These are phyloP conservation scores for Anethum foeniculum DNA, from an alignment of 140 eudicot species.

Conservation along the genomic window DNA sequence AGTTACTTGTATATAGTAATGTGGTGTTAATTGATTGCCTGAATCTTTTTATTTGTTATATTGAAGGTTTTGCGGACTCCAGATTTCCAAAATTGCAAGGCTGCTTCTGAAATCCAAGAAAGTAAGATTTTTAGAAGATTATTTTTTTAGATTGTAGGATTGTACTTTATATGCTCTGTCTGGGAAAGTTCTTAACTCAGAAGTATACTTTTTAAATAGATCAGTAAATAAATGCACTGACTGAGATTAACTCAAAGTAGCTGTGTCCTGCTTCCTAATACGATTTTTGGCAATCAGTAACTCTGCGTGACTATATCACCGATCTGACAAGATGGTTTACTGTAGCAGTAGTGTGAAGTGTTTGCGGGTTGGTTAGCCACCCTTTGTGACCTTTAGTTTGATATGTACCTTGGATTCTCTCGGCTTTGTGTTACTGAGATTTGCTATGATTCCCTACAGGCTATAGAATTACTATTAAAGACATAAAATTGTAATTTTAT, in stretches of 20 bases:
- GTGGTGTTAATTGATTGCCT: background rate
- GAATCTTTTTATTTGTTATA: conserved; percentile 4
- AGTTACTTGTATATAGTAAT: background rate
- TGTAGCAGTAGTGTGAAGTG: background rate
- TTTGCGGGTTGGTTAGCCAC: background rate
- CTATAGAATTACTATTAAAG: background rate
- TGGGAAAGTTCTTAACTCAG: background rate
- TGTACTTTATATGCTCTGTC: background rate
- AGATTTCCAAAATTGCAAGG: conserved; percentile 56
- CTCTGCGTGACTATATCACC: background rate
- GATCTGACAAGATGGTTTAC: background rate
- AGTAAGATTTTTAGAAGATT: conserved; percentile 30
- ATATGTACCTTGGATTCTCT: background rate
- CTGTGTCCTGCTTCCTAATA: background rate
- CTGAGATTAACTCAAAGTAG: background rate
- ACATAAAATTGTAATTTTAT: background rate
- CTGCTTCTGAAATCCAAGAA: conserved; percentile 57
- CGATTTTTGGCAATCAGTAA: background rate
- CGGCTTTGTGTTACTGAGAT: background rate
- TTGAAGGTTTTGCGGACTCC: conserved; percentile 78
- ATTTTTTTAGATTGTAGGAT: background rate
- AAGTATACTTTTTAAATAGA: background rate
- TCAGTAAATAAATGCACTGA: background rate
- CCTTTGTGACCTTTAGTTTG: background rate
- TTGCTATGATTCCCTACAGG: background rate